Evolutionary conservation across 2,329 filamentous ascomycete genomes (phyloP), one percentile per base, ranked within the genome.

Genomic region (Fusarium sacchari): DNA sequence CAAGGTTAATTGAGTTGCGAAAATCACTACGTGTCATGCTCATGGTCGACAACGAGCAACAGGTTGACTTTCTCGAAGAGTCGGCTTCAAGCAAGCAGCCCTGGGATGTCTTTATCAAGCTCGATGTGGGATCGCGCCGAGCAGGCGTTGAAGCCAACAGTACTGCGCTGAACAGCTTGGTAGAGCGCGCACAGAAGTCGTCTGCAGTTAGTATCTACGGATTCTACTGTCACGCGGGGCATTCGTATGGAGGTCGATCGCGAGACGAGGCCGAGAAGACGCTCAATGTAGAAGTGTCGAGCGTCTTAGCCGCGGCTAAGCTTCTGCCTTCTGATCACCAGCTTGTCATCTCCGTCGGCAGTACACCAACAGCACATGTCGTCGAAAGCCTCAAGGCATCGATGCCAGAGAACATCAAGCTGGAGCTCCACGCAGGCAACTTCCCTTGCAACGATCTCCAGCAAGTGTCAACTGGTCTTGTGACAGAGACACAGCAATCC

Each of bases 361-460:
- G 81, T 12, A 83, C 82, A 6, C 81, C 81, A 3, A 83, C 81
- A 17, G 82, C 81, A 0, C 82, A 83, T 43, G 82, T 82, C 3
- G 78, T 81, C 2, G 68, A 76, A 39, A 78, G 70, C n/a, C 67
- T 82, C 17, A 80, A 79, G 53, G 76, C 78, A 1, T 71, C 72
- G 6, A 72, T 78, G 22, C 80, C 81, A 1, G 50, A 71, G 9
- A 81, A 81, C 32, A 64, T 83, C 24, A 78, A 76, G n/a, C 59
- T 83, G 3, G 82, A 83, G 68, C 69, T 83, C 7, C 82, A 83
- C 40, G 82, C 82, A 15, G 81, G 81, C 22, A 82, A 83, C 64
- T 83, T 82, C 53, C 80, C 81, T 7, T 76, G 76, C 37, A 81
- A 82, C n/a, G 82, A 83, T 42, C 81, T 83, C 22, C 82, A 83